Evolutionary conservation across 495 filamentous ascomycete species (phyloP).

Genomic region (Hypoxylon perforatum): DNA sequence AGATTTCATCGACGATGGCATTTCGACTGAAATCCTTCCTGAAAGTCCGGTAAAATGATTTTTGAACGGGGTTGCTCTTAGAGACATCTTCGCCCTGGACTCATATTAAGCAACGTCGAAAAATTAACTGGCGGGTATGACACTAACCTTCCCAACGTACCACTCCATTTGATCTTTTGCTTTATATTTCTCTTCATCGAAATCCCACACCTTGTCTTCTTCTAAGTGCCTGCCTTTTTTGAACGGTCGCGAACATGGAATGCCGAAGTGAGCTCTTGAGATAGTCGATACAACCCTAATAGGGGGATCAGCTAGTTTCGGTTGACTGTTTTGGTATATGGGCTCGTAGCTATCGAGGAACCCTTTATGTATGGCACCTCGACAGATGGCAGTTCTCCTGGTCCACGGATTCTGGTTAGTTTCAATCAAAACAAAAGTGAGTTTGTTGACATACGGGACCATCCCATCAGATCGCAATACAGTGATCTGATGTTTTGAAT

Average conservation of each 20-base stretch:
- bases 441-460: constrained; percentile 18
- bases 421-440: neutral
- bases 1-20: no score
- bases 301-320: neutral
- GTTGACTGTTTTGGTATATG: neutral
- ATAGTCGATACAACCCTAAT: constrained; percentile 21
- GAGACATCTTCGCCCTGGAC: no score
- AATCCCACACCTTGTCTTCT: constrained; percentile 12
- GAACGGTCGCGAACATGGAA: neutral
- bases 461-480: constrained; percentile 19
- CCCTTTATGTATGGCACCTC: constrained; percentile 38
- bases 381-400: constrained; percentile 40
- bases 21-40: no score
- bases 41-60: no score
- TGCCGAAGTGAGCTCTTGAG: constrained; percentile 34
- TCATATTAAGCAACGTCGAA: no score
- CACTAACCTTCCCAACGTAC: constrained; percentile 23
- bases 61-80: no score
- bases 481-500: neutral
- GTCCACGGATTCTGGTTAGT: neutral
- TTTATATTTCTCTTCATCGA: neutral
- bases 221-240: neutral
- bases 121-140: no score
- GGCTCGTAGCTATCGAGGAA: constrained; percentile 15
- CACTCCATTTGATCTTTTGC: constrained; percentile 26